Evolutionary conservation across 73 alveolate genomes (phyloP).

Genomic region (Effrenium voratum): DNA sequence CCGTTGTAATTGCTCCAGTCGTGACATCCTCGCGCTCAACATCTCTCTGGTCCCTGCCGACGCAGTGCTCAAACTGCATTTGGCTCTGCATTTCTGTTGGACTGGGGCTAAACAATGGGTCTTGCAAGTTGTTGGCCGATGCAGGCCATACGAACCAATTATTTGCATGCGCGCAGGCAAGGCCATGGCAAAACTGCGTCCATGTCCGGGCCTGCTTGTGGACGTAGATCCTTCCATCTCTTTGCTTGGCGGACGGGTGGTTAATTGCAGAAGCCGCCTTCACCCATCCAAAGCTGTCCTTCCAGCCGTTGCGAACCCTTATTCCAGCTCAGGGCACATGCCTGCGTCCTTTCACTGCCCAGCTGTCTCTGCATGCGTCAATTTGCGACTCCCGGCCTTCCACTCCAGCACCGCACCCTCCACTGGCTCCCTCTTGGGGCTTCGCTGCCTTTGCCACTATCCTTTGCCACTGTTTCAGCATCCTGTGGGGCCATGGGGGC

Average conservation of each 20-base stretch:
- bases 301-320: background rate
- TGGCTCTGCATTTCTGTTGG: no score
- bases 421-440: constrained; percentile 78
- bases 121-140: no score
- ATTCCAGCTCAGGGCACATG: background rate
- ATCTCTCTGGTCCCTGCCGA: background rate
- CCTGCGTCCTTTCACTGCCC: background rate
- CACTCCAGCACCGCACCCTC: constrained; percentile 82
- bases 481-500: no score
- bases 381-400: constrained; percentile 24
- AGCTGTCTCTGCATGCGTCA: background rate
- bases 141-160: no score
- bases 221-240: constrained; percentile 85
- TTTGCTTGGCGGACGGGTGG: constrained; percentile 86
- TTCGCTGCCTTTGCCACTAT: constrained; percentile 88
- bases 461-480: constrained; percentile 50
- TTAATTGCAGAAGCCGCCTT: constrained; percentile 37
- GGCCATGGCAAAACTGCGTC: background rate
- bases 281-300: constrained; percentile 93
- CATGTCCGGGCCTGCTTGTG: constrained; percentile 61
- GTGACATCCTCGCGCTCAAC: constrained; percentile 40
- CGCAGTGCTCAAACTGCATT: no score
- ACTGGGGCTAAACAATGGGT: no score
- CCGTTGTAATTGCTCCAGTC: constrained; percentile 40
- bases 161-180: background rate